Base-by-base conservation (phyloP, 2,329 filamentous ascomycete species). In the Cadophora gregata region DNA sequence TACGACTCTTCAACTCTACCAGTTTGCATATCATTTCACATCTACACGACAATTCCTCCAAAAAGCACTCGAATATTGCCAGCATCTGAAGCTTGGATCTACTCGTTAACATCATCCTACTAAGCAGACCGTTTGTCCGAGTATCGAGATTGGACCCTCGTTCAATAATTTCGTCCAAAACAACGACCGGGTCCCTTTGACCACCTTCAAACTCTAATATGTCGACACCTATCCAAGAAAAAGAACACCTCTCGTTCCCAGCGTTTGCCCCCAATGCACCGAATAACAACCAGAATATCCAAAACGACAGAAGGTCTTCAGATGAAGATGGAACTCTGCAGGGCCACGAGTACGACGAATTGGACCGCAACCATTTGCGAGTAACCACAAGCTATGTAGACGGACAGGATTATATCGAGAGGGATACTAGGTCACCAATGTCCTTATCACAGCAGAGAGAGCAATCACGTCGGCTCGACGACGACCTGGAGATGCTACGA, bases 401-500 rank as follows among this genome's bases (percentile, higher is more conserved):
- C 75, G 72, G 73, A 53, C 69, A 69, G n/a, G 75, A 78, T 38
- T 59, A 71, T 29, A 31, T 69, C 25, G 67, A 62, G 31, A 72
- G 16, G 66, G 76, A 67, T 27, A 66, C 62, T 24, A 53, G 56
- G 14, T 74, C 72, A 1, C 73, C 76, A 4, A 67, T 74, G 48
- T 89, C 88, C 0, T 83, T 85, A 1, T 86, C 86, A 0, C 81
- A 84, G 66, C 82, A 81, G 19, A 82, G 88, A 47, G 88, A 90
- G 76, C 82, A 88, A 73, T 83, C 85, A 6, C 82, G 83, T 67
- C 81, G 88, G 56, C 78, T 91, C 33, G 85, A 90, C 64, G 90
- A 92, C 77, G 89, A 92, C 67, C 78, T 92, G 62, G 82, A 86
- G 51, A 79, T 92, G 75, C 80, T 91, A 55, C 85, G 89, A 70